phyloP scores from a whole-genome alignment of 345 rosid species.

The Arabis hirsuta region DNA sequence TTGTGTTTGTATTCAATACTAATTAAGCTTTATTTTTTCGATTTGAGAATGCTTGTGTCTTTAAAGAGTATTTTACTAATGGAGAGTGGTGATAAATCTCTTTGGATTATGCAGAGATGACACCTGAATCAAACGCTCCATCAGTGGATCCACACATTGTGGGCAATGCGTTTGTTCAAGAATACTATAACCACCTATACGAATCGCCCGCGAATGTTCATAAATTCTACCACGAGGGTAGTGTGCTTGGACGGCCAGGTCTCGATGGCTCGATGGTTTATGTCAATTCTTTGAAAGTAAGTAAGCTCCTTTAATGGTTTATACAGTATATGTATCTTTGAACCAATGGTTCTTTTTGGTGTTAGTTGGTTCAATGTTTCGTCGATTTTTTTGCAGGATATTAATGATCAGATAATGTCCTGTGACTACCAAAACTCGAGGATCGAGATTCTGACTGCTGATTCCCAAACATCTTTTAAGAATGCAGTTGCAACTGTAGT shows the following conservation, averaged over 20 bases:
- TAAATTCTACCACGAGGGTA: slow-evolving; percentile 63
- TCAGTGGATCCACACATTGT: slow-evolving; percentile 48
- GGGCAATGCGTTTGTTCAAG: slow-evolving; percentile 66
- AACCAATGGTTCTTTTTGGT: background rate
- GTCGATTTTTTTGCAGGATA: slow-evolving; percentile 50
- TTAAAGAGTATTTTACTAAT: no score
- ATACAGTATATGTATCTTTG: background rate
- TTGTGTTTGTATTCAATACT: background rate
- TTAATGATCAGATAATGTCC: slow-evolving; percentile 70
- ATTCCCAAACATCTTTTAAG: slow-evolving; percentile 61
- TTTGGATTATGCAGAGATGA: slow-evolving; percentile 54
- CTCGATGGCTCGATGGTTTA: slow-evolving; percentile 53
- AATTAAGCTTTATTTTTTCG: no score
- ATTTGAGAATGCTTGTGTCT: no score
- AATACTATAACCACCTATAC: slow-evolving; percentile 58
- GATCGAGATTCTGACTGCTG: slow-evolving; percentile 60
- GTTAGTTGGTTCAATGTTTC: background rate
- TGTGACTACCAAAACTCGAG: slow-evolving; percentile 55
- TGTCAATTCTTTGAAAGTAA: slow-evolving; percentile 59
- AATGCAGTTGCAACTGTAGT: slow-evolving; percentile 68
- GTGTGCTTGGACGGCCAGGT: slow-evolving; percentile 59
- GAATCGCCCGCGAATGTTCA: slow-evolving; percentile 49
- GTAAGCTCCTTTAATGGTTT: slow-evolving; percentile 45
- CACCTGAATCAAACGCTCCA: slow-evolving; percentile 47
- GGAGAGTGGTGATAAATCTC: background rate